Percentiles rank a stretch among this genome's conserved stretches.
phyloP scores from a whole-genome alignment of 169 alveolate genomes.

The Neospora caninum region DNA sequence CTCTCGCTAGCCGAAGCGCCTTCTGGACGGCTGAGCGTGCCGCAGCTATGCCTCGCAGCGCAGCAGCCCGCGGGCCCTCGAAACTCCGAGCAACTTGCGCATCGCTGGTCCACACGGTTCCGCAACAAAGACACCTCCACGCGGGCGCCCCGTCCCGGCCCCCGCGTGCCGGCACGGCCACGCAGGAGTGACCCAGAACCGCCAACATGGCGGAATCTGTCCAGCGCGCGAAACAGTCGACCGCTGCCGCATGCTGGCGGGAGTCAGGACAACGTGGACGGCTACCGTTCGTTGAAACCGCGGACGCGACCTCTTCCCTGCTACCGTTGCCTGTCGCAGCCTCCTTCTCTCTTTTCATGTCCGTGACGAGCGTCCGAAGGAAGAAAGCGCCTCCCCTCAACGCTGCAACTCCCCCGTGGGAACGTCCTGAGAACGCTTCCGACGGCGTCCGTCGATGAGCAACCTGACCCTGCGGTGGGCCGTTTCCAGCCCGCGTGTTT shows the following conservation, averaged over 20 bases:
- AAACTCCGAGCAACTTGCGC: neutral
- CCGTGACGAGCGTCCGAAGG: neutral
- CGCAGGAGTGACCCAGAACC: conserved; percentile 3
- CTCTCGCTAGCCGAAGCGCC: neutral
- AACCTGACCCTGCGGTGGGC: neutral
- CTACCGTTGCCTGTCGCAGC: neutral
- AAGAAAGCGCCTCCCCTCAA: neutral
- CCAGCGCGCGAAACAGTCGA: neutral
- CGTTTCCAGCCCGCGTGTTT: neutral
- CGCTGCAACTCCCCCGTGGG: neutral
- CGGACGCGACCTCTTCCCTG: neutral
- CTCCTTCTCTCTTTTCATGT: neutral
- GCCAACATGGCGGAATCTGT: neutral
- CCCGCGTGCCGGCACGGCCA: neutral
- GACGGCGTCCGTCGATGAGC: neutral
- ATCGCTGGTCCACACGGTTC: neutral
- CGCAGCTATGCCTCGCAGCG: neutral
- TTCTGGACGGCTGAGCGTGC: neutral
- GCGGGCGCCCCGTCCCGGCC: neutral
- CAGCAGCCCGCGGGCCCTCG: neutral
- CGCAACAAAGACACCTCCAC: neutral
- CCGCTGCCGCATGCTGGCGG: neutral
- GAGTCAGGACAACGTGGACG: neutral
- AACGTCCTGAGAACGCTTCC: neutral
- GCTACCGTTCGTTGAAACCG: neutral